Base-by-base conservation (phyloP, 1,139 yeast species). In the Taiozyma sp. region DNA sequence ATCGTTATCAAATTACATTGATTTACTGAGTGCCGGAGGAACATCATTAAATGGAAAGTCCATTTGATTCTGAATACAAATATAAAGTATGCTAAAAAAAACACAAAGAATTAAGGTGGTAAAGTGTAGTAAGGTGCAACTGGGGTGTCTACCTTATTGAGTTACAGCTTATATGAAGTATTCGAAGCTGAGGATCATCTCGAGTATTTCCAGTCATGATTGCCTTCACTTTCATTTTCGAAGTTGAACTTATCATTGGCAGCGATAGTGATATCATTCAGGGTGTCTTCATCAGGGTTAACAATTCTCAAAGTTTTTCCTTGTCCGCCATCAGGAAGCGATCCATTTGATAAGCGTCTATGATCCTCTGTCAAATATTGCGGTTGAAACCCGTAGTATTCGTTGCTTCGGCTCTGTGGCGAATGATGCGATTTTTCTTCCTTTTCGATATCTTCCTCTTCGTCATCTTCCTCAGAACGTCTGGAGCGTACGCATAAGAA, bases 281-380 rank as follows among this genome's bases (percentile, higher is more conserved):
- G 30, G 22, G 22, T 34, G 34, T 32, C n/a, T 22, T 35, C 34
- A 28, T n/a, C 14, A 6, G 51, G 49, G 43, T 51, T 45, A 4
- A 45, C 46, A 7, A 47, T 48, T 14, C 49, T 37, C 6, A 50
- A 35, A 40, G 47, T 46, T 2, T 40, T 57, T 24, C 61, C 63
- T 29, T 59, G 62, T 51, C 62, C 59, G 34, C 70, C 71, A 64
- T 82, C 87, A 0, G 88, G 88, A 57, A 83, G 70, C 26, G 85
- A 80, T 10, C 85, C 84, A 54, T 81, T 79, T 61, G 87, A 81
- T 56, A 83, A 76, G 52, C 85, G 70, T 58, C 61, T 58, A 37
- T 57, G 58, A 35, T 60, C 62, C 28, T 51, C 51, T 42, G 59
- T 56, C 8, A 55, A 39, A 24, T 44, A 70, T 68, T 54, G 72